Evolutionary conservation across 83 land plant species (phyloP).

Genomic region (Diphasiastrum complanatum): DNA sequence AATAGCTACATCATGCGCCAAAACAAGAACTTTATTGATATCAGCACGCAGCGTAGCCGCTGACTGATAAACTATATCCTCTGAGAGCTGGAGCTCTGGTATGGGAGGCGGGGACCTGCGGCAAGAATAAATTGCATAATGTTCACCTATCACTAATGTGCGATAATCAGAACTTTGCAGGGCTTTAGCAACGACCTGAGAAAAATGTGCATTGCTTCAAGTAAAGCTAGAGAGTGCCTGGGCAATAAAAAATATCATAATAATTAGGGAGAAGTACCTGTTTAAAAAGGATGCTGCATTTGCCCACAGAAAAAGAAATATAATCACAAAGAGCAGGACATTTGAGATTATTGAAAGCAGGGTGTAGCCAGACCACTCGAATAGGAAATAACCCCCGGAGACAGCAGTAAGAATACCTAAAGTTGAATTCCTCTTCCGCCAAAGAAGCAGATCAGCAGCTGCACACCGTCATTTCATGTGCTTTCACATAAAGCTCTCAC

Average conservation of each 20-base stretch:
- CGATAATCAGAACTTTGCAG: not conserved
- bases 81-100: constrained; percentile 55
- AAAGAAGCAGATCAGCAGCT: constrained; percentile 79
- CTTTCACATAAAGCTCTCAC: constrained; percentile 2
- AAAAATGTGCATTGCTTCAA: not conserved
- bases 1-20: constrained; percentile 49
- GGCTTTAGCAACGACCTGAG: constrained; percentile 7
- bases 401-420: constrained; percentile 37
- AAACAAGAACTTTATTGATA: constrained; percentile 41
- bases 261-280: constrained; percentile 23
- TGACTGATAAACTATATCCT: constrained; percentile 46
- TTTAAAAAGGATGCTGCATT: constrained; percentile 48
- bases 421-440: constrained; percentile 50
- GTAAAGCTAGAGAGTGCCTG: not conserved
- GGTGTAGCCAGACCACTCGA: constrained; percentile 59
- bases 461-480: too few relatives aligned
- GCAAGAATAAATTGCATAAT: constrained; percentile 5
- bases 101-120: constrained; percentile 70
- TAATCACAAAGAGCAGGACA: constrained; percentile 46
- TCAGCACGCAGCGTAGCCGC: constrained; percentile 33
- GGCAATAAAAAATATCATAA: not conserved
- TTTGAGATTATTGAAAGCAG: constrained; percentile 38
- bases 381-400: constrained; percentile 49
- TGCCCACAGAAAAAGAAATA: constrained; percentile 51
- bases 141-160: too few relatives aligned